Base-by-base conservation (phyloP, 1,284 basidiomycete species). In the Cutaneotrichosporon curvatum region DNA sequence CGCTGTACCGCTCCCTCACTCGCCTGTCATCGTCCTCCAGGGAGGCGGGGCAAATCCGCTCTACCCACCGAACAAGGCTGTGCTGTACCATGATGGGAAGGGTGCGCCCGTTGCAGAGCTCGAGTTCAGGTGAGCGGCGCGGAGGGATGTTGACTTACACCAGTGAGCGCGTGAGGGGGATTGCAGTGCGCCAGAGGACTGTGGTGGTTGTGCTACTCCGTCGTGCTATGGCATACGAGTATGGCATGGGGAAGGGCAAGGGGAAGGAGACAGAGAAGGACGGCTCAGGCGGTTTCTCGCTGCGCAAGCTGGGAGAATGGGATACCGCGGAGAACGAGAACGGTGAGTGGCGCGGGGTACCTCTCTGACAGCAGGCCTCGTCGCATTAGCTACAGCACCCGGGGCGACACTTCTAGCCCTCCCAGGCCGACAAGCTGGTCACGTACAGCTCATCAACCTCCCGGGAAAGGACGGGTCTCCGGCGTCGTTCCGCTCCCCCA, bases 21-120 rank as follows among this genome's bases (percentile, higher is more conserved):
- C 88, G 4, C 90, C 89, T 49, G 74, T 96, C 25, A 74, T 95
- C 37, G 90, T 91, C 65, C 80, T 96, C 33, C 78, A 94, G 55
- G 91, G 91, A 39, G 91, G 91, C 40, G 89, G 90, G 23, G 76
- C 81, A 41, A 85, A 84, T 63, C 91, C 91, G n/a, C 77, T 87
- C 6, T 96, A 90, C 70, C 83, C 91, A 22, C 87, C 87, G 21
- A 96, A 96, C 75, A 96, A 95, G 74, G 86, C 91, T 38, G 78
- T 95, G 47, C 70, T 96, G 38, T 95, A 87, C 83, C 85, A 95
- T 70, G 87, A 90, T 70, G 77, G 76, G 2, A 72, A 79, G 2
- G 82, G 81, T 4, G 73, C 75, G 42, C 83, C 90, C 59, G 82
- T 91, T 32, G 87, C 85, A 22, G 87, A 94, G 68, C 78, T 96